Evolutionary conservation across 1,284 basidiomycete genomes (phyloP).

Genomic region (Ustilago crameri): DNA sequence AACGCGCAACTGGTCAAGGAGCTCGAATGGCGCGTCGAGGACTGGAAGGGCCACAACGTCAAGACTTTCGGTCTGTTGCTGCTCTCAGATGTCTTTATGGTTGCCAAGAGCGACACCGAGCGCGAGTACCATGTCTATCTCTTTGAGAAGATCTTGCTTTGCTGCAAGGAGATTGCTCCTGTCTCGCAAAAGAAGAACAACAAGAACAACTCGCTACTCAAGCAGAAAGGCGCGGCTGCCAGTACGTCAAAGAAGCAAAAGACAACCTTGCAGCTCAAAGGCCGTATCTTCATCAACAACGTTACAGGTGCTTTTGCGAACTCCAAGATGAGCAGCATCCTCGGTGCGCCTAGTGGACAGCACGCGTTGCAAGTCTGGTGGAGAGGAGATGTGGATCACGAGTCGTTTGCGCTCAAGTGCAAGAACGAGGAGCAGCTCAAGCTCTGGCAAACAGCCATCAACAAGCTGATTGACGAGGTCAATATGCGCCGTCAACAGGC

Average conservation of each 20-base stretch:
- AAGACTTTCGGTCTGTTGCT: conserved; percentile 91
- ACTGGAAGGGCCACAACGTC: conserved; percentile 99
- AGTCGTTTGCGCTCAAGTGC: conserved; percentile 93
- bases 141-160: conserved; percentile 98
- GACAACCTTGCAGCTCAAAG: conserved; percentile 86
- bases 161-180: conserved; percentile 84
- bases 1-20: conserved; percentile 88
- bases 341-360: conserved; percentile 54
- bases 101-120: conserved; percentile 95
- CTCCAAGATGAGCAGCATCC: conserved; percentile 67
- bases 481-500: conserved; percentile 52
- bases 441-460: conserved; percentile 90
- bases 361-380: conserved; percentile 83
- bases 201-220: conserved; percentile 61
- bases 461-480: conserved; percentile 79
- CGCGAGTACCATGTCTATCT: conserved; percentile 98
- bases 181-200: conserved; percentile 69
- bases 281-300: conserved; percentile 96
- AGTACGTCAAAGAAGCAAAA: conserved; percentile 68
- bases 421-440: conserved; percentile 90
- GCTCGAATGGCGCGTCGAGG: conserved; percentile 88
- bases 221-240: conserved; percentile 39
- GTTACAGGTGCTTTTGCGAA: conserved; percentile 78
- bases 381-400: conserved; percentile 87
- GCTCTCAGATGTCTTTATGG: conserved; percentile 92